Conservation (phyloP, 192 early-diverging fungal genomes). For the Backusella liffmaniae region DNA sequence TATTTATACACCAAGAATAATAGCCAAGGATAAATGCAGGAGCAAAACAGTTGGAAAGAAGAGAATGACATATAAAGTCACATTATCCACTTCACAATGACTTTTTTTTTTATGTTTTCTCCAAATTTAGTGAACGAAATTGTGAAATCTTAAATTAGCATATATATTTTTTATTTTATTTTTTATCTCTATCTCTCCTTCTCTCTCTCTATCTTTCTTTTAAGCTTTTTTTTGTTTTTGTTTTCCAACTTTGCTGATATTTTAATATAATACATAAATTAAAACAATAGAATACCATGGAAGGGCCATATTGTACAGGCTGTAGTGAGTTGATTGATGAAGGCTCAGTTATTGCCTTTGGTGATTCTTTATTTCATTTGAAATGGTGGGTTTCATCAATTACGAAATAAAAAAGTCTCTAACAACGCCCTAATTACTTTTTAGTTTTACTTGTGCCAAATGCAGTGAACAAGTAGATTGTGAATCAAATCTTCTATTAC, state of each 20-base stretch:
- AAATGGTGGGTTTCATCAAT: constrained; percentile 51
- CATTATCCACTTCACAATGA: neutral
- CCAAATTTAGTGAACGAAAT: neutral
- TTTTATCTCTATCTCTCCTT: neutral
- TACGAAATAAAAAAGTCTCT: neutral
- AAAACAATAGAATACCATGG: constrained; percentile 8
- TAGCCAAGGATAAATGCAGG: constrained; percentile 7
- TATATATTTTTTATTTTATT: neutral
- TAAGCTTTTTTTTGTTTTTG: neutral
- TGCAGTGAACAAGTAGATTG: constrained; percentile 71
- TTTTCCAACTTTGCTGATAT: neutral
- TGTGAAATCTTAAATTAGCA: constrained; percentile 8
- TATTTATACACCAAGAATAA: constrained; percentile 11
- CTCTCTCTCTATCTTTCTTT: neutral
- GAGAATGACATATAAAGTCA: neutral
- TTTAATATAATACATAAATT: neutral
- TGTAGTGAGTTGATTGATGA: constrained; percentile 69
- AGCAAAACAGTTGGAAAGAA: constrained; percentile 4
- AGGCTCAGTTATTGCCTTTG: constrained; percentile 77
- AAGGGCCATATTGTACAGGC: constrained; percentile 61
- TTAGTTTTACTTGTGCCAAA: constrained; percentile 75
- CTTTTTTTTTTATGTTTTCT: neutral
- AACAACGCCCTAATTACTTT: neutral
- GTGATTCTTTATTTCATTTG: constrained; percentile 81
- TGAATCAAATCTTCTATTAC: constrained; percentile 70